Evolutionary conservation across 139 green algal species (phyloP), one percentile per base, ranked within the genome.

Genomic region (Marvania coccoides): DNA sequence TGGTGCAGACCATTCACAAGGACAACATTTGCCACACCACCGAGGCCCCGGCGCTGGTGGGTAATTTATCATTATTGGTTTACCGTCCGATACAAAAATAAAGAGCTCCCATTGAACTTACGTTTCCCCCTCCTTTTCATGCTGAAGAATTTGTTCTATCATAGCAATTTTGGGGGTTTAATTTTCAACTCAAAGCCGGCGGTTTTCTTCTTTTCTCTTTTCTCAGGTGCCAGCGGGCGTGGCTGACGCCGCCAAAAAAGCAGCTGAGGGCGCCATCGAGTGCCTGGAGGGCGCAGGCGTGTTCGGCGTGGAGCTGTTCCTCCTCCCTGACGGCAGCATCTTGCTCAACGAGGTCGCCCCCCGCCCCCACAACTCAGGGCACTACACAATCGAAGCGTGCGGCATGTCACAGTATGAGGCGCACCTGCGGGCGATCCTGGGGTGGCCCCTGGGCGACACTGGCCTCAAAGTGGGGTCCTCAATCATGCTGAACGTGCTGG

Each of bases 341-440:
- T 62, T 96, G 58, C 70, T 98, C 12, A 99, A 99, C 66, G 94
- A 99, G 82, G 84, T 98, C 33, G 94, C 94, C 0, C 94, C 94
- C 0, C 81, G 94, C 24, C 92, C 92, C 10, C 94, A 99, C 87
- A 99, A 99, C 85, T 91, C 65, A 47, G 94, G 94, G 15, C 94
- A 99, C 82, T 99, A 98, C 82, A 98, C 92, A 33, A 93, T 94
- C 72, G 88, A 98, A 73, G 94, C 77, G 28, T 98, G 94, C 71
- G 58, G 75, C 38, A 93, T 65, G 19, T 65, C 24, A 19, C 87
- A 98, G 83, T 99, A 93, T 65, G 91, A 97, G 80, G 90, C 96
- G 74, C 90, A 97, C 75, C 61, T 98, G 45, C 86, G 93, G 5
- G 94, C 93, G 0, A 81, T 99, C 13, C 77, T 97, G 45, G 93